phyloP scores from a whole-genome alignment of 441 rosid species.

The Francoa sonchifolia region DNA sequence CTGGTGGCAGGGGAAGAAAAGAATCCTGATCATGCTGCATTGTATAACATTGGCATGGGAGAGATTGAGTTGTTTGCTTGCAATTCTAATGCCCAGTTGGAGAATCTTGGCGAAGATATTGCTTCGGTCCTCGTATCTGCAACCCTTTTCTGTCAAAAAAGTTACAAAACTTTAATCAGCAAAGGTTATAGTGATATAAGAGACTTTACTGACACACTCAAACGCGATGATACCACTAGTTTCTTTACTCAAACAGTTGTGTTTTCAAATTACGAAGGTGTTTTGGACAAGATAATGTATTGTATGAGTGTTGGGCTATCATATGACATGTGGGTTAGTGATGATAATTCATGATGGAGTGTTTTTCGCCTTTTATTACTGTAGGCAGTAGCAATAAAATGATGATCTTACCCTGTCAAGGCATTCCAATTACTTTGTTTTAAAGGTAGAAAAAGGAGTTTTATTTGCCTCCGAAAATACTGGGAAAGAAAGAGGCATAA shows the following conservation, averaged over 20 bases:
- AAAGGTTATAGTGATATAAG: too few species aligned
- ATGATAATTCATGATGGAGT: too few species aligned
- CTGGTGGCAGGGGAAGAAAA: constrained; percentile 19
- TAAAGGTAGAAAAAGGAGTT: not conserved
- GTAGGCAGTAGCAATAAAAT: too few species aligned
- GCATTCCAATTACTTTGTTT: not conserved
- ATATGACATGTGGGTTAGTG: too few species aligned
- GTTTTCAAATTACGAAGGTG: too few species aligned
- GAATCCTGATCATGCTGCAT: constrained; percentile 99
- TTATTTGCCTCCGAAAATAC: not conserved
- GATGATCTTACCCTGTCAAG: too few species aligned
- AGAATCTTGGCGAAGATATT: constrained; percentile 4
- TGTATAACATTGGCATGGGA: constrained; percentile 13
- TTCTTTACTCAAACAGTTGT: too few species aligned
- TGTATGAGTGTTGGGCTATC: too few species aligned
- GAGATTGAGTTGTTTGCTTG: constrained; percentile 9
- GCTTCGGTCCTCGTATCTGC: constrained; percentile 19
- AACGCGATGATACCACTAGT: not conserved
- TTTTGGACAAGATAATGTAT: too few species aligned
- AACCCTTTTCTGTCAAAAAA: constrained; percentile 11
- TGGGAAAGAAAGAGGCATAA: not conserved
- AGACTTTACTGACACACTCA: not conserved
- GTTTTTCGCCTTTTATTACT: too few species aligned
- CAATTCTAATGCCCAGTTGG: constrained; percentile 21
- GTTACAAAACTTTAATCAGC: not conserved